Evolutionary conservation across 139 green algal species (phyloP).

Genomic region (Pleodorina starrii): DNA sequence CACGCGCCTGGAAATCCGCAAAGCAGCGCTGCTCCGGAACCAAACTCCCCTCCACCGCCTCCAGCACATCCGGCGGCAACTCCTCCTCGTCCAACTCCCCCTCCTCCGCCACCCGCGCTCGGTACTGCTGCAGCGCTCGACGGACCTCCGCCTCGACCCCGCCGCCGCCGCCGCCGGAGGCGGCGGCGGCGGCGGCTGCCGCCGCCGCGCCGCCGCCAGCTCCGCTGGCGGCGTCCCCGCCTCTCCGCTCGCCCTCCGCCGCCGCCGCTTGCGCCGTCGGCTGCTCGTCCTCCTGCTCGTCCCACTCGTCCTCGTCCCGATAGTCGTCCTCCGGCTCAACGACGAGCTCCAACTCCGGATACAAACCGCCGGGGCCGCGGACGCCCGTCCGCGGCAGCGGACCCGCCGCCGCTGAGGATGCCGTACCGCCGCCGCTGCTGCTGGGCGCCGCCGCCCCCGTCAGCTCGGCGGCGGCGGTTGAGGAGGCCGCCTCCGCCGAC

Average conservation of each 20-base stretch:
- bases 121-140: conserved; percentile 70
- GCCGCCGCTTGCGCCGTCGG: not conserved
- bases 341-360: conserved; percentile 80
- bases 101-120: conserved; percentile 62
- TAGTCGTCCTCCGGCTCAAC: conserved; percentile 80
- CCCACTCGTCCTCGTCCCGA: not conserved
- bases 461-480: not conserved
- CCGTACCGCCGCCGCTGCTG: not conserved
- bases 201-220: not conserved
- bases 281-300: not conserved
- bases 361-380: conserved; percentile 48
- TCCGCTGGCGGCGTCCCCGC: not conserved
- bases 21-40: conserved; percentile 70
- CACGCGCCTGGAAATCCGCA: conserved; percentile 71
- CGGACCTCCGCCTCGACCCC: conserved; percentile 50
- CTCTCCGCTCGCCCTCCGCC: not conserved
- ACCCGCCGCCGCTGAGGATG: conserved; percentile 12
- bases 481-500: not conserved
- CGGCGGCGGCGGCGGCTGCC: too few relatives aligned
- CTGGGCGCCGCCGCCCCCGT: not conserved
- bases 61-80: conserved; percentile 72
- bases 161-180: not conserved
- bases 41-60: conserved; percentile 68
- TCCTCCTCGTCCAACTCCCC: conserved; percentile 77
- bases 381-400: conserved; percentile 22